A percentile compares a stretch with the other conserved stretches of the same genome.
Conservation (phyloP, 768 basidiomycete genomes). For the Phlegmacium glaucopus region DNA sequence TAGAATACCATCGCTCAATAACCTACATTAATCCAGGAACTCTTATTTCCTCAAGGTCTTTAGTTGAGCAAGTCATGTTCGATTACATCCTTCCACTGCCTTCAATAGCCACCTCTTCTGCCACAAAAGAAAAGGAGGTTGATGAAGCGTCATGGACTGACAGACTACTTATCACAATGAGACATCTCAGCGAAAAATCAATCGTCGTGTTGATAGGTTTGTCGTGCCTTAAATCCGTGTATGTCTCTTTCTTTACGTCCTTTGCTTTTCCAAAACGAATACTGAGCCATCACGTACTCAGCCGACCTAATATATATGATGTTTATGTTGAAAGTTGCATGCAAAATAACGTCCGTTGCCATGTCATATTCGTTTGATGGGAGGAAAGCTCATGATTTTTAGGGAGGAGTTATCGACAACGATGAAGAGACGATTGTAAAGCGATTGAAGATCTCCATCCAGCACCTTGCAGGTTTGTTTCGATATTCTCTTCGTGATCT, state of each 20-base stretch:
- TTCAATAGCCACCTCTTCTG: conserved; percentile 37
- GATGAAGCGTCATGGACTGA: conserved; percentile 90
- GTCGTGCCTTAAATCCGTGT: conserved; percentile 64
- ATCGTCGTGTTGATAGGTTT: conserved; percentile 56
- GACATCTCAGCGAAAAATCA: conserved; percentile 57
- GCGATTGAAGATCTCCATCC: conserved; percentile 51
- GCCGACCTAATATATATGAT: conserved; percentile 69
- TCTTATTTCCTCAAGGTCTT: conserved; percentile 33
- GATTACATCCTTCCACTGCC: conserved; percentile 85
- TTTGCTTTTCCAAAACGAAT: not conserved
- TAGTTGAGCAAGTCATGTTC: conserved; percentile 66
- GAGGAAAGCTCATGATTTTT: conserved; percentile 1
- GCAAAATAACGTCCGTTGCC: conserved; percentile 73
- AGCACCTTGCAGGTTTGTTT: conserved; percentile 56
- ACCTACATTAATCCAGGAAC: not conserved
- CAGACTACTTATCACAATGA: conserved; percentile 69
- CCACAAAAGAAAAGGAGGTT: conserved; percentile 47
- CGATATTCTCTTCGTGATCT: conserved; percentile 7
- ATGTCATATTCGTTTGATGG: not conserved
- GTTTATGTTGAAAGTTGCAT: conserved; percentile 72
- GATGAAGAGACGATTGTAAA: conserved; percentile 62
- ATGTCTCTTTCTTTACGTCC: conserved; percentile 23
- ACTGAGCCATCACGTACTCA: conserved; percentile 19
- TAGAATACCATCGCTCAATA: not conserved
- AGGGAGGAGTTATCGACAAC: conserved; percentile 92